Evolutionary conservation across 306 rosid species (phyloP).

Genomic region (Sophora flavescens): DNA sequence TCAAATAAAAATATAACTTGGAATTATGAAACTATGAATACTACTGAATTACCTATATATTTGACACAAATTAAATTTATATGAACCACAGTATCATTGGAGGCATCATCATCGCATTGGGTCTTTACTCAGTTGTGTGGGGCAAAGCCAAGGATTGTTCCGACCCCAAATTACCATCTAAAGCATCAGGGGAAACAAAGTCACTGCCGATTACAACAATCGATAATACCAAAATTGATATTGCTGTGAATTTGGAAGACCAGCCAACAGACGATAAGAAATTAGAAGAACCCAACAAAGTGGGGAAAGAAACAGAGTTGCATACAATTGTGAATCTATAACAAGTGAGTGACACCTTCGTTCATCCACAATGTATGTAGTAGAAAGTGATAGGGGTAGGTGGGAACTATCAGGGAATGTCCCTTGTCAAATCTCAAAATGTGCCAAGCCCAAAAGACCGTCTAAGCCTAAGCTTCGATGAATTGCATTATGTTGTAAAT

Average conservation of each 20-base stretch:
- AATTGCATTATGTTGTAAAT: background rate
- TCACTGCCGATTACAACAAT: slow-evolving; percentile 22
- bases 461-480: background rate
- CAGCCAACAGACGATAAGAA: background rate
- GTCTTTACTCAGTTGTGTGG: slow-evolving; percentile 82
- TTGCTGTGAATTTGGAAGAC: background rate
- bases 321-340: background rate
- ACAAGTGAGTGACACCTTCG: background rate
- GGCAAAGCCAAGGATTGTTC: slow-evolving; percentile 76
- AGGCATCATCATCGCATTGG: slow-evolving; percentile 63
- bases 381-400: background rate
- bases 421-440: background rate
- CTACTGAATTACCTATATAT: slow-evolving; percentile 1
- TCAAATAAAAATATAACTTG: too few species aligned
- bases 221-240: slow-evolving; percentile 15
- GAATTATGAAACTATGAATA: too few species aligned
- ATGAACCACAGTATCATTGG: slow-evolving; percentile 58
- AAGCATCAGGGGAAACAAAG: slow-evolving; percentile 6
- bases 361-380: slow-evolving; percentile 6
- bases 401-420: background rate
- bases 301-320: slow-evolving; percentile 11
- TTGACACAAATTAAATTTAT: background rate
- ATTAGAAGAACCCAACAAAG: slow-evolving; percentile 23
- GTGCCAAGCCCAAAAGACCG: background rate
- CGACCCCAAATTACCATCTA: slow-evolving; percentile 6